Evolutionary conservation across 768 basidiomycete species (phyloP).

Genomic region (Mycena latifolia): DNA sequence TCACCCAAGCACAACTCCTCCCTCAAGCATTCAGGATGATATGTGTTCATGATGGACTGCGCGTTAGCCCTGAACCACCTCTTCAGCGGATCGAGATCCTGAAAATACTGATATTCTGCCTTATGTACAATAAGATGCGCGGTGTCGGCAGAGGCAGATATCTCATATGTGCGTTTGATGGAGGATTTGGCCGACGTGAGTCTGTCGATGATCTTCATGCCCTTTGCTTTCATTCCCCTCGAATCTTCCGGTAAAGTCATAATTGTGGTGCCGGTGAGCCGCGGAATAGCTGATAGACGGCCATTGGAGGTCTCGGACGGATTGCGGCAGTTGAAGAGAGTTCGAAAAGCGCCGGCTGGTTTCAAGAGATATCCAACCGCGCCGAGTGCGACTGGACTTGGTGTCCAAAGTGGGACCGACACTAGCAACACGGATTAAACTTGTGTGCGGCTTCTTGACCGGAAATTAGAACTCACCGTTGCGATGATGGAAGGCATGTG

Average conservation of each 20-base stretch:
- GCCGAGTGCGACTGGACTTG: conserved; percentile 58
- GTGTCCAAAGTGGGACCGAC: conserved; percentile 63
- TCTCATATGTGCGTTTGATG: conserved; percentile 36
- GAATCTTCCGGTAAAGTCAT: too few species aligned
- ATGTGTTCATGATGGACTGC: conserved; percentile 56
- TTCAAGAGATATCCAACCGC: conserved; percentile 67
- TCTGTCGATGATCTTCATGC: conserved; percentile 2
- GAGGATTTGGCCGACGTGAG: neutral
- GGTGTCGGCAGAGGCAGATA: conserved; percentile 42
- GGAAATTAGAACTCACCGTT: conserved; percentile 13
- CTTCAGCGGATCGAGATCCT: conserved; percentile 55
- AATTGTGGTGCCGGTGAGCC: too few species aligned
- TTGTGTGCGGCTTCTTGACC: too few species aligned
- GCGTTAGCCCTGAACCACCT: conserved; percentile 65
- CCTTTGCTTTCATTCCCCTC: neutral
- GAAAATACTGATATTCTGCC: conserved; percentile 56
- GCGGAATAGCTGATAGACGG: neutral
- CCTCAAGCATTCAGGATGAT: conserved; percentile 40
- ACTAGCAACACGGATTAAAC: conserved; percentile 38
- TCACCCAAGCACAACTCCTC: conserved; percentile 52
- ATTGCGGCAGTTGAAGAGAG: conserved; percentile 61
- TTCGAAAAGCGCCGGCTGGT: conserved; percentile 61
- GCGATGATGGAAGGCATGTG: conserved; percentile 53
- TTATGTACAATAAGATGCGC: conserved; percentile 64
- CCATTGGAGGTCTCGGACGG: conserved; percentile 46